Evolutionary conservation across 495 filamentous ascomycete genomes (phyloP), one percentile per base, ranked within the genome.

Genomic region (Corynascus novoguineensis): DNA sequence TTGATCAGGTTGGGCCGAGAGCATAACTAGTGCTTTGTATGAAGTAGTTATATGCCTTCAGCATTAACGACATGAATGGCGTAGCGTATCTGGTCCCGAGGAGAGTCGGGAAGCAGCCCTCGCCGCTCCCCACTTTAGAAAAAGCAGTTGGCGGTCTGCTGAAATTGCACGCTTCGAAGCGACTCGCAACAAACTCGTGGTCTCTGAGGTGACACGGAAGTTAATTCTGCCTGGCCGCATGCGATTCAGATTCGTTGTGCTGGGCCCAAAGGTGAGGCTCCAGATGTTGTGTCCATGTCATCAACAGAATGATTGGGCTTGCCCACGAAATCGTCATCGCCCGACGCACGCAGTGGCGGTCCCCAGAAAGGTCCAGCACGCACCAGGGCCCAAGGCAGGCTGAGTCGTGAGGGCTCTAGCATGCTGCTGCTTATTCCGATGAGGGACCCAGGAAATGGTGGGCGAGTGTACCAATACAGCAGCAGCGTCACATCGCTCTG

Each of bases 381-480:
- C 12, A 22, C 19, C 25, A 35, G n/a, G 17, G 34, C 44, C 12
- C 14, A 28, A 5, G 32, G 4, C n/a, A n/a, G n/a, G n/a, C n/a
- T n/a, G n/a, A 7, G 11, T 12, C 40, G 15, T 35, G 35, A 42
- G 35, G 55, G 55, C 28, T 42, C 10, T 21, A 22, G 15, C 17
- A n/a, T 29, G 29, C 41, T 58, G 29, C 41, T 58, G 56, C 48
- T 51, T 34, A 46, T 42, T 7, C 48, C 46, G 29, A 7, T 25
- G 17, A 17, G 31, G 38, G 28, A 6, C 32, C 34, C 14, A 9
- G 41, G 21, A n/a, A 32, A 38, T 42, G n/a, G 34, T 24, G 34
- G 28, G 32, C 55, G 55, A 64, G 64, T 61, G 61, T 47, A 57
- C 64, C 61, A 64, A 66, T 66, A 19, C 61, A 64, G 64, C 64